Evolutionary conservation across 805 yeast genomes (phyloP).

Genomic region (Ogataea corticis): DNA sequence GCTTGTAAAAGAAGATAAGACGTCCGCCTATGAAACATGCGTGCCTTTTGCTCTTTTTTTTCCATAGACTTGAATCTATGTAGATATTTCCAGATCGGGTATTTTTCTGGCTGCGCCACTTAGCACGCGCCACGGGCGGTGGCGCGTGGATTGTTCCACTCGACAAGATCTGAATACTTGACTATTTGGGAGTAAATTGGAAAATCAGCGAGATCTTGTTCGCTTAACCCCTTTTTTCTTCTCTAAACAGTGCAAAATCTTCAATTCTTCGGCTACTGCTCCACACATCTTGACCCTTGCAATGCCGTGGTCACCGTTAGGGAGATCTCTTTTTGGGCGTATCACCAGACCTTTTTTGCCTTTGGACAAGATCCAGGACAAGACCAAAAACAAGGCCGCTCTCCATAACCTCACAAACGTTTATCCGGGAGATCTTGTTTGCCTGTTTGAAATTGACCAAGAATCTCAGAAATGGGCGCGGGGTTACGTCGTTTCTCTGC

Average conservation of each 20-base stretch:
- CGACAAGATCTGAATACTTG: slow-evolving; percentile 1
- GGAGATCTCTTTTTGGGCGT: slow-evolving; percentile 44
- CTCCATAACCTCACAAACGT: slow-evolving; percentile 42
- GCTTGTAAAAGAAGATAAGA: not conserved
- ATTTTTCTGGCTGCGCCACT: slow-evolving; percentile 9
- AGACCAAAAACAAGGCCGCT: slow-evolving; percentile 9
- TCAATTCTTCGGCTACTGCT: too few species aligned
- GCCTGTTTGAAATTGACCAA: slow-evolving; percentile 57
- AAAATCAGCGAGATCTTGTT: not conserved
- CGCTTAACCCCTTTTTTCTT: too few species aligned
- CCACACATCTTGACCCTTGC: slow-evolving; percentile 4
- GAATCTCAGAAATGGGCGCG: slow-evolving; percentile 70
- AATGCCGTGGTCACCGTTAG: slow-evolving; percentile 49
- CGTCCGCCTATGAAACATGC: not conserved
- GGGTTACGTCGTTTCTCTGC: slow-evolving; percentile 69
- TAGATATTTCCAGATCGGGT: not conserved
- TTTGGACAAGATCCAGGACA: slow-evolving; percentile 29
- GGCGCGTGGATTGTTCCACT: too few species aligned
- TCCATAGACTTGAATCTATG: not conserved
- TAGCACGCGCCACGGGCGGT: not conserved
- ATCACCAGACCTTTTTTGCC: slow-evolving; percentile 49
- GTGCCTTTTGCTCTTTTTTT: not conserved
- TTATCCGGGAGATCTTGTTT: slow-evolving; percentile 78
- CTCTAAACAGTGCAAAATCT: too few species aligned
- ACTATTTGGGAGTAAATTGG: slow-evolving; percentile 1